Evolutionary conservation across 768 basidiomycete species (phyloP).

Genomic region (Agaricus subrufescens): DNA sequence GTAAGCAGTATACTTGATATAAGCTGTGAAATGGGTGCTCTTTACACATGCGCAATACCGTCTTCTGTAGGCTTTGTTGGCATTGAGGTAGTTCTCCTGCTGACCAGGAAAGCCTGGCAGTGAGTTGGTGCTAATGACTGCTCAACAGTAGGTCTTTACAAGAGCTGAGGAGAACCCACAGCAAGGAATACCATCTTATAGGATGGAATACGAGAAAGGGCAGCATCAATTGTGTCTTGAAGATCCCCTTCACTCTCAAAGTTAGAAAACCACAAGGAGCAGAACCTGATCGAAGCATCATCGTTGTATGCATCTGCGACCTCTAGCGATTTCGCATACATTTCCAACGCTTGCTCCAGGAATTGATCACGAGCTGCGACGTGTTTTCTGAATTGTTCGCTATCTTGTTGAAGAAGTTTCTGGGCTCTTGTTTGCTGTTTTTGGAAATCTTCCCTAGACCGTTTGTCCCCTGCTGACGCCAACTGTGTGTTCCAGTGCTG

Average conservation of each 20-base stretch:
- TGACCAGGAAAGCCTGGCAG: constrained; percentile 69
- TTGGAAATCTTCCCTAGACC: constrained; percentile 15
- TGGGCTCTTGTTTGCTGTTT: constrained; percentile 25
- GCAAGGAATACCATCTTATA: constrained; percentile 88
- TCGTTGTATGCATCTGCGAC: constrained; percentile 71
- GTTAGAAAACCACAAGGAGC: constrained; percentile 90
- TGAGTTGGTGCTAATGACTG: constrained; percentile 69
- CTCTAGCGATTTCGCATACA: constrained; percentile 78
- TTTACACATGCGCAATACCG: constrained; percentile 71
- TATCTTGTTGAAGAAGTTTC: constrained; percentile 39
- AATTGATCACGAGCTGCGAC: constrained; percentile 51
- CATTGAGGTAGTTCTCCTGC: constrained; percentile 24
- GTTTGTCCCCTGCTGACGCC: constrained; percentile 12
- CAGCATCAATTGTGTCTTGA: constrained; percentile 31
- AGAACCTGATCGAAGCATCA: constrained; percentile 73
- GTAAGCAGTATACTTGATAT: constrained; percentile 83
- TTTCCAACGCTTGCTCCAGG: constrained; percentile 70
- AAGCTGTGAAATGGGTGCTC: constrained; percentile 95
- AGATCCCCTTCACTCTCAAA: constrained; percentile 57
- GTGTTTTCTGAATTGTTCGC: constrained; percentile 51
- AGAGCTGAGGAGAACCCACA: constrained; percentile 22
- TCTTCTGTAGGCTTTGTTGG: constrained; percentile 57
- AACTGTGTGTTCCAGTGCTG: constrained; percentile 39
- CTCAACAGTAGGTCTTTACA: neutral
- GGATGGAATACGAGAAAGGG: constrained; percentile 66